These are phyloP conservation scores for Aschersonia sp. DNA, from an alignment of 2,329 filamentous ascomycete genomes.

Conservation along the genomic window DNA sequence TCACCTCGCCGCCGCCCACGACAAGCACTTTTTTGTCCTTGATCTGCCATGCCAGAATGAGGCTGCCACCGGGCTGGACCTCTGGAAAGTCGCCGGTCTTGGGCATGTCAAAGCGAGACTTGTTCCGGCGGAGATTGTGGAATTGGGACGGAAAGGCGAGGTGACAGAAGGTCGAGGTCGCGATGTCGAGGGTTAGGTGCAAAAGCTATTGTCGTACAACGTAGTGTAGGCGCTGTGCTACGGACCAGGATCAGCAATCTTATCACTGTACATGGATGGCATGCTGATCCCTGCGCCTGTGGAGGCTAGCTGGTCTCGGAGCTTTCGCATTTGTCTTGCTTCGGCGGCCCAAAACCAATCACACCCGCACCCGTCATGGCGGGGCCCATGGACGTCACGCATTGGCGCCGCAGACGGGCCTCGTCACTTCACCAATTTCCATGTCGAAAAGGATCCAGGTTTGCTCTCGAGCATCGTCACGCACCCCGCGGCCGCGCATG, in stretches of 20 bases:
- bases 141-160: background rate
- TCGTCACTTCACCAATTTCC: no score
- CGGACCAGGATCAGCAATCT: no score
- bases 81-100: conserved; percentile 49
- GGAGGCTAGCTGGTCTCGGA: no score
- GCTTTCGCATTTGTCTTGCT: no score
- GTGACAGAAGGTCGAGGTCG: background rate
- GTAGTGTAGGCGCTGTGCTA: no score
- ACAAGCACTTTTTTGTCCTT: conserved; percentile 81
- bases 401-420: no score
- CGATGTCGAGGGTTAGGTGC: background rate
- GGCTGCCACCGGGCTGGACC: conserved; percentile 77
- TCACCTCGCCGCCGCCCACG: conserved; percentile 83
- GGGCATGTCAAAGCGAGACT: background rate
- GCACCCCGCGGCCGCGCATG: conserved; percentile 1
- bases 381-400: background rate
- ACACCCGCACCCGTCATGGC: background rate
- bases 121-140: background rate
- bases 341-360: background rate
- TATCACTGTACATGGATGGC: no score
- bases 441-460: no score
- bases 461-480: background rate
- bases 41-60: conserved; percentile 94
- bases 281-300: no score
- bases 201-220: no score